phyloP scores from a whole-genome alignment of 768 basidiomycete genomes.

The Pleurotus sapidus region DNA sequence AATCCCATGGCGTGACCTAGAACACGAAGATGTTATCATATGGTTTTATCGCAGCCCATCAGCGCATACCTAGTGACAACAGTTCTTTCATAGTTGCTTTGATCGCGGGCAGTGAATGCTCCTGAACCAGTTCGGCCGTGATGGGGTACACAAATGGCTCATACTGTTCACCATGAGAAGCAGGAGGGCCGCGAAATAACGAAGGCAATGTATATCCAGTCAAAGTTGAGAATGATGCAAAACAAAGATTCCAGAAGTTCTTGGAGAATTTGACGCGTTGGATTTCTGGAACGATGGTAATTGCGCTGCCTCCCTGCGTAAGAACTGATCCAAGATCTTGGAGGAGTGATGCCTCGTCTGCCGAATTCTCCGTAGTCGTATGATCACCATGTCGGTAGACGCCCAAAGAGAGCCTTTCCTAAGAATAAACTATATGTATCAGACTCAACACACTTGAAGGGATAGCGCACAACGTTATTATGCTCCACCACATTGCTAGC shows the following conservation, averaged over 20 bases:
- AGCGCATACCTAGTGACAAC: slow-evolving; percentile 31
- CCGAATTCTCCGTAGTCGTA: slow-evolving; percentile 37
- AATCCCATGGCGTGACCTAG: slow-evolving; percentile 45
- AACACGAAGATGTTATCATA: too few relatives aligned
- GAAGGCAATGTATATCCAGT: slow-evolving; percentile 47
- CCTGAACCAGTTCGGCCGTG: slow-evolving; percentile 38
- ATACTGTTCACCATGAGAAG: slow-evolving; percentile 29
- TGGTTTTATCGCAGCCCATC: too few relatives aligned
- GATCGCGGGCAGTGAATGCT: slow-evolving; percentile 46
- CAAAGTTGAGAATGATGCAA: slow-evolving; percentile 52
- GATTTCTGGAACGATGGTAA: slow-evolving; percentile 53
- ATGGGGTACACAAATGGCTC: slow-evolving; percentile 34
- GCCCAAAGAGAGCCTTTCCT: slow-evolving; percentile 56
- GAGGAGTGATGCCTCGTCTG: slow-evolving; percentile 38
- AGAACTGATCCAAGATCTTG: slow-evolving; percentile 44
- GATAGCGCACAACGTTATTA: slow-evolving; percentile 42
- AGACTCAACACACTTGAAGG: not conserved
- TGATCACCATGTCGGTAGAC: slow-evolving; percentile 47
- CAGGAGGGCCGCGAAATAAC: slow-evolving; percentile 46
- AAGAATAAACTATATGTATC: not conserved
- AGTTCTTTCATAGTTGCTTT: slow-evolving; percentile 44
- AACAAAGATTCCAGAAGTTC: slow-evolving; percentile 62
- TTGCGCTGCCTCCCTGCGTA: slow-evolving; percentile 42
- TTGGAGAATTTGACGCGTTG: slow-evolving; percentile 60
- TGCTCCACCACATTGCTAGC: slow-evolving; percentile 49